Evolutionary conservation across 192 early-diverging fungal genomes (phyloP).

Genomic region (Backusella sp.): DNA sequence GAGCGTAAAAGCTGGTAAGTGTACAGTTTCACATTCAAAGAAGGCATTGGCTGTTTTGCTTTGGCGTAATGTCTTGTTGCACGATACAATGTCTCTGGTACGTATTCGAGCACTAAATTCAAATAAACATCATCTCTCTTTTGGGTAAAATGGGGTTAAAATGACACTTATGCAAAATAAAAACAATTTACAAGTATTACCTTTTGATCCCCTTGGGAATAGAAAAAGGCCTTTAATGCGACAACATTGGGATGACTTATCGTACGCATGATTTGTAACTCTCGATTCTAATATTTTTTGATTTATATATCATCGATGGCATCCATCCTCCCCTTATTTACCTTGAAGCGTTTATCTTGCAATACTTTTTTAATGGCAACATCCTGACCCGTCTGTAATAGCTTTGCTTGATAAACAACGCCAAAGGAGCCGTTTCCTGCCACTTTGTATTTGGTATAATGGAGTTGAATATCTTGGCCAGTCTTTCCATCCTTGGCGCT

Average conservation of each 20-base stretch:
- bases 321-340: no score
- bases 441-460: slow-evolving; percentile 90
- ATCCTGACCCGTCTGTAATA: slow-evolving; percentile 73
- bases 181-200: slow-evolving; percentile 15
- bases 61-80: slow-evolving; percentile 85
- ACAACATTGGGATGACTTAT: slow-evolving; percentile 94
- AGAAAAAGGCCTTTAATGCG: slow-evolving; percentile 87
- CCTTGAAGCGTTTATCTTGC: slow-evolving; percentile 98
- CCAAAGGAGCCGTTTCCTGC: slow-evolving; percentile 98
- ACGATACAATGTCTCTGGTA: slow-evolving; percentile 94
- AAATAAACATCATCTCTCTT: slow-evolving; percentile 91
- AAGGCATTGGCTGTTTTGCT: slow-evolving; percentile 89
- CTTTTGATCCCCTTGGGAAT: slow-evolving; percentile 87
- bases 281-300: slow-evolving; percentile 67
- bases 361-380: slow-evolving; percentile 97
- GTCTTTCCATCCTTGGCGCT: slow-evolving; percentile 85
- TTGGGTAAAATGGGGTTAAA: not conserved
- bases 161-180: not conserved
- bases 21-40: slow-evolving; percentile 89
- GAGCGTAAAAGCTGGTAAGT: slow-evolving; percentile 98
- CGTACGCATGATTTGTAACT: slow-evolving; percentile 89
- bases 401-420: slow-evolving; percentile 94
- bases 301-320: not conserved
- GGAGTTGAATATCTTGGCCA: slow-evolving; percentile 81
- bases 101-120: slow-evolving; percentile 93